Percentiles rank a stretch among this genome's conserved stretches.
phyloP scores from a whole-genome alignment of 148 eudicot genomes.

The Pouteria glomerata region DNA sequence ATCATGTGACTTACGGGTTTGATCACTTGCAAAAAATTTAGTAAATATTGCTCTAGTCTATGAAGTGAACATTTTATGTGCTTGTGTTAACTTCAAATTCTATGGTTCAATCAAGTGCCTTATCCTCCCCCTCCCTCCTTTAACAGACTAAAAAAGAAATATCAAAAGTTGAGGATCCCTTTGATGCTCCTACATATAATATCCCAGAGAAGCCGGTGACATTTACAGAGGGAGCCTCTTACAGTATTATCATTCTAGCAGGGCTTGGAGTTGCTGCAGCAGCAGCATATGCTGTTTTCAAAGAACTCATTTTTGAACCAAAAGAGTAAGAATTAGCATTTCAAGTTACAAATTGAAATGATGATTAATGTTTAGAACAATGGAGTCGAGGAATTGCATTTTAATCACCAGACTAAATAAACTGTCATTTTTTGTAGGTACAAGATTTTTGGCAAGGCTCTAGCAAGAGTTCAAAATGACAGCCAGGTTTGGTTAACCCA shows the following conservation, averaged over 20 bases:
- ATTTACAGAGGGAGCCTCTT: slow-evolving; percentile 89
- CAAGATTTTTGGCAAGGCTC: slow-evolving; percentile 78
- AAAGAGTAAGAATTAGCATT: slow-evolving; percentile 55
- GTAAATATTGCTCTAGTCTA: background rate
- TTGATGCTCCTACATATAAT: slow-evolving; percentile 92
- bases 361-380: slow-evolving; percentile 2
- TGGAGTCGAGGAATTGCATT: background rate
- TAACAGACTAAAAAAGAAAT: slow-evolving; percentile 57
- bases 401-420: background rate
- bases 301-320: slow-evolving; percentile 85
- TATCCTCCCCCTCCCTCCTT: slow-evolving; percentile 12
- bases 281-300: slow-evolving; percentile 81
- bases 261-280: slow-evolving; percentile 85
- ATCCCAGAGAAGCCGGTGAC: slow-evolving; percentile 96
- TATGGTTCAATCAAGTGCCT: slow-evolving; percentile 6
- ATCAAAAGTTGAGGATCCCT: slow-evolving; percentile 81
- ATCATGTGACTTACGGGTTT: background rate
- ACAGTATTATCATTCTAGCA: slow-evolving; percentile 65
- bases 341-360: background rate
- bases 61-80: background rate
- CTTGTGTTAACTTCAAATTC: background rate
- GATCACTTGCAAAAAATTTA: no score
- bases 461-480: slow-evolving; percentile 75
- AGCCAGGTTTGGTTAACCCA: slow-evolving; percentile 55
- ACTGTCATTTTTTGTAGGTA: slow-evolving; percentile 42